phyloP scores from a whole-genome alignment of 202 grass and related monocot genomes.

The Setaria viridis region DNA sequence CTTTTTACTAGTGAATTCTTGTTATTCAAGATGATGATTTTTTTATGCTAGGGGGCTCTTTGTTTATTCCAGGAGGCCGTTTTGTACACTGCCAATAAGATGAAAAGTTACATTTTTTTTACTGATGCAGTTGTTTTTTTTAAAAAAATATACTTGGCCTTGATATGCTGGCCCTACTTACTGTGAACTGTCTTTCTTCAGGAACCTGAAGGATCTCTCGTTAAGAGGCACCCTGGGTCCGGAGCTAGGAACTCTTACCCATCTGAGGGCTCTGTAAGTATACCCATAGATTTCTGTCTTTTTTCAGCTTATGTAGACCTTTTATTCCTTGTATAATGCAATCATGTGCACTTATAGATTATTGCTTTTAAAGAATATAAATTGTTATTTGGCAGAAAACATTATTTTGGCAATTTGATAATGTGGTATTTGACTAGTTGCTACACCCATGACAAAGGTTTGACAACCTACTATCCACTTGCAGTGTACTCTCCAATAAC shows the following conservation, averaged over 20 bases:
- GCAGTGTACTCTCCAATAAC: conserved; percentile 84
- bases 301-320: conserved; percentile 7
- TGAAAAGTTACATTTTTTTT: conserved; percentile 2
- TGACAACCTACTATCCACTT: conserved; percentile 25
- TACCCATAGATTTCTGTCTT: conserved; percentile 12
- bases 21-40: conserved; percentile 21
- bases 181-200: conserved; percentile 49
- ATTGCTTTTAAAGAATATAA: conserved; percentile 35
- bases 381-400: background rate
- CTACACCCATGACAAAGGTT: conserved; percentile 35
- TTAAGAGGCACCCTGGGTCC: conserved; percentile 80
- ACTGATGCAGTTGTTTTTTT: background rate
- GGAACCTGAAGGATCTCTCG: conserved; percentile 77
- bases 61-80: background rate
- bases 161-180: conserved; percentile 21
- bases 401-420: conserved; percentile 32
- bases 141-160: background rate
- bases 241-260: conserved; percentile 69
- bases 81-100: conserved; percentile 22
- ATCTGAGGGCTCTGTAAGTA: conserved; percentile 95
- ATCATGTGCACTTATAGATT: background rate
- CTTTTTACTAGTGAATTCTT: background rate
- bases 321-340: background rate
- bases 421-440: background rate
- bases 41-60: background rate